Conservation (phyloP, 495 filamentous ascomycete genomes). For the Penicillium desertorum region DNA sequence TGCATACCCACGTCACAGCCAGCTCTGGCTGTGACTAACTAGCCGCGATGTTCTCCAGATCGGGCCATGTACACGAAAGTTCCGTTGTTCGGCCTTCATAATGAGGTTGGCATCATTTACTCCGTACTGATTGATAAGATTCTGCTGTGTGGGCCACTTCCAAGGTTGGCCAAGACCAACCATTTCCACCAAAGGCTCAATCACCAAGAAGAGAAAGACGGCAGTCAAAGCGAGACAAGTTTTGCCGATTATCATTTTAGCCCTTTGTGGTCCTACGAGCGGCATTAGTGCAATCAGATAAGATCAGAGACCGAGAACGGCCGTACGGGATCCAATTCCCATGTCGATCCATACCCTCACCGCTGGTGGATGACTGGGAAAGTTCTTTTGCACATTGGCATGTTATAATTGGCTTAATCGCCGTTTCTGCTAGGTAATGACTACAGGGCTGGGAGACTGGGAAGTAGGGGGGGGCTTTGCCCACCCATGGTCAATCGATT, state of each 20-base stretch:
- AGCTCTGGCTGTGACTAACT: neutral
- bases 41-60: slow-evolving; percentile 8
- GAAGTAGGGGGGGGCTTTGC: slow-evolving; percentile 6
- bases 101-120: slow-evolving; percentile 15
- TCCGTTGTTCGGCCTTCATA: slow-evolving; percentile 26
- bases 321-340: slow-evolving; percentile 11
- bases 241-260: neutral
- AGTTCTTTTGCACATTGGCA: slow-evolving; percentile 11
- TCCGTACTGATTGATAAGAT: slow-evolving; percentile 40
- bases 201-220: neutral
- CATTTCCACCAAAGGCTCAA: neutral
- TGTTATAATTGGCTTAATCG: slow-evolving; percentile 18
- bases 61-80: slow-evolving; percentile 5
- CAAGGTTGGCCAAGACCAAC: slow-evolving; percentile 9
- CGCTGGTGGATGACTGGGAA: slow-evolving; percentile 17
- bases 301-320: slow-evolving; percentile 27
- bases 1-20: slow-evolving; percentile 3
- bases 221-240: neutral
- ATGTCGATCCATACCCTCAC: slow-evolving; percentile 28
- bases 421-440: slow-evolving; percentile 30
- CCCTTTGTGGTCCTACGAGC: slow-evolving; percentile 16
- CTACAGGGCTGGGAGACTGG: slow-evolving; percentile 3
- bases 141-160: slow-evolving; percentile 5
- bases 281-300: slow-evolving; percentile 34
- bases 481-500: slow-evolving; percentile 24